A percentile compares a stretch with the other conserved stretches of the same genome.
These are phyloP conservation scores for Achaetomiella virescens DNA, from an alignment of 495 filamentous ascomycete genomes.

Conservation along the genomic window DNA sequence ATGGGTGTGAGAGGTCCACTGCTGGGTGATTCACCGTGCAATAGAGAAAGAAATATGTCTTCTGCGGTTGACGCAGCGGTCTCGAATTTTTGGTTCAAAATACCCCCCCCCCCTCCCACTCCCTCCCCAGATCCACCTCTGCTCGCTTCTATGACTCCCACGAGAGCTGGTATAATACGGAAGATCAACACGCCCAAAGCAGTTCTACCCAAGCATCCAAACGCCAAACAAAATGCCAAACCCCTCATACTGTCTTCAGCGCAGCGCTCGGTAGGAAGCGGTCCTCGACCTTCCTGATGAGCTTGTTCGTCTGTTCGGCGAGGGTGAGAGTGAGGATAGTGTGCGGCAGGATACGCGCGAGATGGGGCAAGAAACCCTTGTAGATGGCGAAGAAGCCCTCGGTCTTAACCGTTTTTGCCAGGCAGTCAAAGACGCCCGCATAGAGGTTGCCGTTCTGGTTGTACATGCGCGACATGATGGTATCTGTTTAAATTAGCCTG, in stretches of 20 bases:
- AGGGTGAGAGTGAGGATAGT: constrained; percentile 88
- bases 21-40: constrained; percentile 21
- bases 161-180: constrained; percentile 13
- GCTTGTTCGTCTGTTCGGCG: constrained; percentile 95
- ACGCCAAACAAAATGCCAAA: constrained; percentile 3
- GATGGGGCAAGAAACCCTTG: constrained; percentile 94
- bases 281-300: constrained; percentile 71
- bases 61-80: not conserved
- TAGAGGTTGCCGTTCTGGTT: constrained; percentile 98
- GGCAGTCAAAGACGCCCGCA: constrained; percentile 82
- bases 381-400: constrained; percentile 93
- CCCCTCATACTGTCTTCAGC: constrained; percentile 23
- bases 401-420: constrained; percentile 82
- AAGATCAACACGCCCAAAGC: not conserved
- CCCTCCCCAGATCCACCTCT: not conserved
- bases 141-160: not conserved
- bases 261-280: constrained; percentile 44
- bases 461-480: constrained; percentile 98
- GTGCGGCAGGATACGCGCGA: constrained; percentile 90
- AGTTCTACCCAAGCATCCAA: not conserved
- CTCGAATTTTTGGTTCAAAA: not conserved
- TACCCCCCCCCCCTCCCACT: not conserved
- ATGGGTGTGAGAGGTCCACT: constrained; percentile 48
- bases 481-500: constrained; percentile 65
- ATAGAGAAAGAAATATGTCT: not conserved